These are phyloP conservation scores for Xeromyces bisporus DNA, from an alignment of 495 filamentous ascomycete genomes.

Conservation along the genomic window DNA sequence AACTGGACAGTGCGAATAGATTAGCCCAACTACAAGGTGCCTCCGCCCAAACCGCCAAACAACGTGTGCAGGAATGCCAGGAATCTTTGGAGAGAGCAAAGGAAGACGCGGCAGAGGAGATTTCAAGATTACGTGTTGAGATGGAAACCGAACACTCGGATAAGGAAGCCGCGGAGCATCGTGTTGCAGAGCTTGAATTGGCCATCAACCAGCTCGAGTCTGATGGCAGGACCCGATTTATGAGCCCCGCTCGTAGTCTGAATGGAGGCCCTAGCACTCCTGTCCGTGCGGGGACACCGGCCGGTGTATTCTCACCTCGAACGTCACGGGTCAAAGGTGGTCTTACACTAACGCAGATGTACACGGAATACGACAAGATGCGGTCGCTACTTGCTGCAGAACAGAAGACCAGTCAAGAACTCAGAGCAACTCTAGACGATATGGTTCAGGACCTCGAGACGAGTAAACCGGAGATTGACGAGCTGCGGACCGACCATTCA, in stretches of 20 bases:
- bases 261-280: conserved; percentile 37
- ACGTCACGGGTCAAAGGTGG: conserved; percentile 38
- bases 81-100: conserved; percentile 56
- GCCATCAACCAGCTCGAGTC: conserved; percentile 52
- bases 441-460: conserved; percentile 48
- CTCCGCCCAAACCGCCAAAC: conserved; percentile 61
- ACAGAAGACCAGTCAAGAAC: conserved; percentile 49
- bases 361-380: conserved; percentile 44
- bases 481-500: conserved; percentile 37
- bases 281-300: conserved; percentile 31
- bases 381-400: conserved; percentile 45
- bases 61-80: conserved; percentile 69
- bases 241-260: conserved; percentile 34
- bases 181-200: conserved; percentile 57
- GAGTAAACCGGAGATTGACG: conserved; percentile 43
- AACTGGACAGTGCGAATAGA: conserved; percentile 61
- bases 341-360: conserved; percentile 50
- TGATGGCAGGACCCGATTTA: conserved; percentile 20
- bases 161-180: conserved; percentile 49
- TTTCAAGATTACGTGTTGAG: conserved; percentile 62
- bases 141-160: conserved; percentile 64
- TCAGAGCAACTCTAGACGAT: conserved; percentile 61
- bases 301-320: conserved; percentile 38
- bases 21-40: conserved; percentile 75
- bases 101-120: conserved; percentile 64